Percentiles rank a stretch among this genome's conserved stretches.
phyloP scores from a whole-genome alignment of 805 yeast species.

The Candida incommunis region DNA sequence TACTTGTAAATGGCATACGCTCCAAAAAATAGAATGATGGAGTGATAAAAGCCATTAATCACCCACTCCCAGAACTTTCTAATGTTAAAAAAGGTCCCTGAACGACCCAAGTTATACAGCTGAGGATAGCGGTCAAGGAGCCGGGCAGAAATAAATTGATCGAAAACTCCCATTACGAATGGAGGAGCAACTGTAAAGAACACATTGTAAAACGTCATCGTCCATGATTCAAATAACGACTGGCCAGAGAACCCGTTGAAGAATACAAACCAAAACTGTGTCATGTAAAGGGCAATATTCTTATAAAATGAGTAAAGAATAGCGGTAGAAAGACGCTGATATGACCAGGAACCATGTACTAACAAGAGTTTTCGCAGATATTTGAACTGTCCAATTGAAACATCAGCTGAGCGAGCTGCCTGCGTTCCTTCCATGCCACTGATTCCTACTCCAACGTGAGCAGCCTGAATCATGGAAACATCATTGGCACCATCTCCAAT shows the following conservation, averaged over 20 bases:
- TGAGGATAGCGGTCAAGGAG: slow-evolving; percentile 86
- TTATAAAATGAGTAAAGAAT: slow-evolving; percentile 91
- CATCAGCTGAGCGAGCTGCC: slow-evolving; percentile 96
- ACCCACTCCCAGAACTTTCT: slow-evolving; percentile 97
- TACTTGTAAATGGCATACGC: slow-evolving; percentile 51
- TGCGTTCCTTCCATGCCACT: slow-evolving; percentile 99
- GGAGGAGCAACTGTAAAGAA: slow-evolving; percentile 93
- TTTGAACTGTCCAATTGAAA: slow-evolving; percentile 91
- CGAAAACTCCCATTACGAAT: slow-evolving; percentile 89
- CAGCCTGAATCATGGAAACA: slow-evolving; percentile 98
- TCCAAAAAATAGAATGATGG: slow-evolving; percentile 69
- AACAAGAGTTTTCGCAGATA: slow-evolving; percentile 67
- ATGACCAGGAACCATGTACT: slow-evolving; percentile 97
- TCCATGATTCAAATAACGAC: slow-evolving; percentile 95
- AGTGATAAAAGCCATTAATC: slow-evolving; percentile 86
- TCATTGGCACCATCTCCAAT: slow-evolving; percentile 99
- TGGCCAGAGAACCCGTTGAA: slow-evolving; percentile 89
- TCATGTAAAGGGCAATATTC: slow-evolving; percentile 89
- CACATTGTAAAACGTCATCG: slow-evolving; percentile 89
- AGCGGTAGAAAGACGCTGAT: slow-evolving; percentile 85
- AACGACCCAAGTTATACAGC: slow-evolving; percentile 80
- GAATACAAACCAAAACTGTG: slow-evolving; percentile 97
- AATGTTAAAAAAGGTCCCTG: slow-evolving; percentile 78
- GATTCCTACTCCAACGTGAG: slow-evolving; percentile 98
- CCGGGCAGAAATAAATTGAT: slow-evolving; percentile 87